Evolutionary conservation across 2,329 filamentous ascomycete genomes (phyloP), one percentile per base, ranked within the genome.

Genomic region (Aureobasidium sp.): DNA sequence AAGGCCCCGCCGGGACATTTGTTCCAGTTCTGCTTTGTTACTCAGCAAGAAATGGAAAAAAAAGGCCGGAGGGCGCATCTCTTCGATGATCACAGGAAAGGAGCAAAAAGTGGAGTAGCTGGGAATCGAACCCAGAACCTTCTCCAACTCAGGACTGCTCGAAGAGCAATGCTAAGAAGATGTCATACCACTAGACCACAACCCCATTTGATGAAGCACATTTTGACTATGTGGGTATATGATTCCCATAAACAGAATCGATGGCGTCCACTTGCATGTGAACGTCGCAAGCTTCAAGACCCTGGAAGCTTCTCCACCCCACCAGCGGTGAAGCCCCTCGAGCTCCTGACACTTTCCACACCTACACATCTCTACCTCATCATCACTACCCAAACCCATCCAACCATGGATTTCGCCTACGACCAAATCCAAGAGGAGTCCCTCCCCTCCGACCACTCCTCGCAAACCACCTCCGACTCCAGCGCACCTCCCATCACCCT

Each of bases 381-480:
- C 25, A 59, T 37, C 55, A 13, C 2, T 25, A 11, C 34, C 8
- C 29, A 21, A 11, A 15, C 8, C n/a, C 5, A 36, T 1, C n/a
- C 34, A 54, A 54, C 25, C 15, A 97, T 99, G 94, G 94, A 99
- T 83, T 82, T 95, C 71, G 92, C 92, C 48, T 99, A 97, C 82
- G 94, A 99, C 72, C 91, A 96, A 75, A 96, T 97, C 70, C 87
- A 91, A 73, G 91, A 96, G 78, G 87, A 94, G 73, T 83, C 85
- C 57, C 82, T 90, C 67, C 76, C 77, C 30, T 74, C 78, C 5
- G 72, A 30, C 41, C 29, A 13, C 42, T 11, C 21, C 6, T 16
- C 3, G 6, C 30, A 34, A 37, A 30, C 15, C 32, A 34, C 55
- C 44, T 15, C n/a, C 30, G 41, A 72, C 68, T 39, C 77, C 30